These are phyloP conservation scores for Samsoniella hepiali DNA, from an alignment of 2,329 filamentous ascomycete species.

Conservation along the genomic window DNA sequence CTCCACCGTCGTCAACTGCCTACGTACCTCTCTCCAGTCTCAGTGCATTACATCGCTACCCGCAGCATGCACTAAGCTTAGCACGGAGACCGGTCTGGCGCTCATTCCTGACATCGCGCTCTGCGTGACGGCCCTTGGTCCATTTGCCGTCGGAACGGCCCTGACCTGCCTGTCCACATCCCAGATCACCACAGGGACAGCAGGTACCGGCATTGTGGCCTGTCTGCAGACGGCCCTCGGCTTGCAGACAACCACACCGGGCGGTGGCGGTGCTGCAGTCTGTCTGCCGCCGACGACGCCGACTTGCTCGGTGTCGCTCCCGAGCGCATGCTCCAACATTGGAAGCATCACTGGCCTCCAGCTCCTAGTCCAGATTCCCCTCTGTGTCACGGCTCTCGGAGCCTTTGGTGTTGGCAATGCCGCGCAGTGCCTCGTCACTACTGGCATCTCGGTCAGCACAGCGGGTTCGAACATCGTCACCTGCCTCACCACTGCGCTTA, in stretches of 20 bases:
- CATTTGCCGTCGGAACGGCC: conserved; percentile 17
- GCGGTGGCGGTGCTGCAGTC: background rate
- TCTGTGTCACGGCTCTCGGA: background rate
- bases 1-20: background rate
- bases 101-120: background rate
- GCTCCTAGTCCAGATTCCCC: background rate
- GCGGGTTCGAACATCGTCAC: background rate
- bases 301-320: background rate
- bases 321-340: background rate
- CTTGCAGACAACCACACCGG: background rate
- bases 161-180: conserved; percentile 11
- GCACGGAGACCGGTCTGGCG: background rate
- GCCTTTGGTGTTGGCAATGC: conserved; percentile 1
- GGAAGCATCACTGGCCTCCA: background rate
- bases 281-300: background rate
- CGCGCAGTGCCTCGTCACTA: conserved; percentile 5
- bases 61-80: background rate
- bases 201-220: background rate
- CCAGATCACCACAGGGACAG: background rate
- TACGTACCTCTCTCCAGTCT: background rate
- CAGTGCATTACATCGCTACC: conserved; percentile 18
- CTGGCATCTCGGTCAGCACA: background rate
- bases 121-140: conserved; percentile 18
- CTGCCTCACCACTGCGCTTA: background rate
- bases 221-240: background rate